Percentiles rank a stretch among this genome's conserved stretches.
Evolutionary conservation across 495 filamentous ascomycete species (phyloP).

Genomic region (Penicillium samsonianum): DNA sequence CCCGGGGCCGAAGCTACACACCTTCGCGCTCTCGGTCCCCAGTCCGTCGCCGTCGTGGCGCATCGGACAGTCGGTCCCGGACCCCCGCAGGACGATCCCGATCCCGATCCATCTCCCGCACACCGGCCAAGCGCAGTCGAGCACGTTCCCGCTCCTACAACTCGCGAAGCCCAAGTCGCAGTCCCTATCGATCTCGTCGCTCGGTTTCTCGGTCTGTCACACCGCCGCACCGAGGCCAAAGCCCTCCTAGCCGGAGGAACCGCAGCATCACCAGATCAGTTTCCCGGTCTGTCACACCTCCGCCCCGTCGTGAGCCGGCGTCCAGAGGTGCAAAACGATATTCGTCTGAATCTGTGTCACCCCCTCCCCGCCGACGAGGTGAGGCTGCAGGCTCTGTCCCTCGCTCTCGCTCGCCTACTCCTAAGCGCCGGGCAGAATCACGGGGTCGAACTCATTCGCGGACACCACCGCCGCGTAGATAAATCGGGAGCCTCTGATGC

Average conservation of each 20-base stretch:
- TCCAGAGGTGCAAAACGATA: slow-evolving; percentile 19
- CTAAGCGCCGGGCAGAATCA: slow-evolving; percentile 22
- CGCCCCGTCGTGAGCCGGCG: slow-evolving; percentile 21
- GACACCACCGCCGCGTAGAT: slow-evolving; percentile 36
- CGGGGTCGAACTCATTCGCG: slow-evolving; percentile 31
- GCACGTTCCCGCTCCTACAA: slow-evolving; percentile 22
- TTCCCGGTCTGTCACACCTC: slow-evolving; percentile 40
- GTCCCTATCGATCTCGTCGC: slow-evolving; percentile 28
- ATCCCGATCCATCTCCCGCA: slow-evolving; percentile 30
- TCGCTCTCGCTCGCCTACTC: slow-evolving; percentile 33
- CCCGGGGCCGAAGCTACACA: slow-evolving; percentile 42
- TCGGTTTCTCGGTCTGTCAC: slow-evolving; percentile 39
- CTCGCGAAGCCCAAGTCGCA: slow-evolving; percentile 34
- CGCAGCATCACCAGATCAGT: slow-evolving; percentile 37
- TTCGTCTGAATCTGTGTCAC: slow-evolving; percentile 33
- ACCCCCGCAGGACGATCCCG: slow-evolving; percentile 16
- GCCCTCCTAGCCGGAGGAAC: slow-evolving; percentile 17
- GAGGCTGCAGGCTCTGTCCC: slow-evolving; percentile 28
- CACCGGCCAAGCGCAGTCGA: slow-evolving; percentile 30
- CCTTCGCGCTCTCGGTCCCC: slow-evolving; percentile 39
- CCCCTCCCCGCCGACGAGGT: slow-evolving; percentile 29
- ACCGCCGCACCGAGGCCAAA: slow-evolving; percentile 31
- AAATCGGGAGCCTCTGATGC: neutral
- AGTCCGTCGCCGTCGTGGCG: slow-evolving; percentile 36
- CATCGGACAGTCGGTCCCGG: slow-evolving; percentile 37